Base-by-base conservation (phyloP, 495 filamentous ascomycete genomes). In the Paragyromitra xinjiangensis region DNA sequence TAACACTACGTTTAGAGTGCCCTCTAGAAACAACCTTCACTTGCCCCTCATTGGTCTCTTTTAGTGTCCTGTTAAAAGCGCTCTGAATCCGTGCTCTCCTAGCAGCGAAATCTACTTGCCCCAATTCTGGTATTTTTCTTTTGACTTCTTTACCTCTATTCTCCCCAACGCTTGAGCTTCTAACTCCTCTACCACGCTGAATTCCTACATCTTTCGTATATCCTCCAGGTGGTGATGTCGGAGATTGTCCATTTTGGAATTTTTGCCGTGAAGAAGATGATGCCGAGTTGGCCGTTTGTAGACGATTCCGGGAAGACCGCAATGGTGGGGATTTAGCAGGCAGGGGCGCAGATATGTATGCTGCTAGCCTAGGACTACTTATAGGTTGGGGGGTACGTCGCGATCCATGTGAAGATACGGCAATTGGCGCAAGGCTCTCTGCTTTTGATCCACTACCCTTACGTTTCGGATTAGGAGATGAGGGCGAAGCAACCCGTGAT, bases 321-420 rank as follows among this genome's bases (percentile, higher is more conserved):
- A 82, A 69, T 51, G 72, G 77, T 0, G 81, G 81, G 0, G 91
- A 93, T 69, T 88, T 88, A 68, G 90, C 89, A 6, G 87, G 87
- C 40, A 84, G 86, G 11, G 90, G 88, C 19, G 87, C 86, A 65
- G 88, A 87, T 75, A 93, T 90, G 84, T 91, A 91, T n/a, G 90
- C 91, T 66, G 88, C 86, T 16, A 92, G 82, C 53, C 84, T 87
- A 26, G 87, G 86, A 67, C 85, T 87, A 69, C 83, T 86, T 2
- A 81, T 78, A 55, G 83, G 75, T 39, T 82, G 81, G 5, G 80
- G 80, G n/a, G 69, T 55, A 45, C 78, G 80, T 48, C 81, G 78
- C 12, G 81, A 82, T 26, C 81, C 80, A 51, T 82, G 81, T 63
- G 81, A 55, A 26, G 81, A 82, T n/a, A 80, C 78, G 16, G 64